Conservation (phyloP, 1,284 basidiomycete genomes). For the Grifola frondosa region DNA sequence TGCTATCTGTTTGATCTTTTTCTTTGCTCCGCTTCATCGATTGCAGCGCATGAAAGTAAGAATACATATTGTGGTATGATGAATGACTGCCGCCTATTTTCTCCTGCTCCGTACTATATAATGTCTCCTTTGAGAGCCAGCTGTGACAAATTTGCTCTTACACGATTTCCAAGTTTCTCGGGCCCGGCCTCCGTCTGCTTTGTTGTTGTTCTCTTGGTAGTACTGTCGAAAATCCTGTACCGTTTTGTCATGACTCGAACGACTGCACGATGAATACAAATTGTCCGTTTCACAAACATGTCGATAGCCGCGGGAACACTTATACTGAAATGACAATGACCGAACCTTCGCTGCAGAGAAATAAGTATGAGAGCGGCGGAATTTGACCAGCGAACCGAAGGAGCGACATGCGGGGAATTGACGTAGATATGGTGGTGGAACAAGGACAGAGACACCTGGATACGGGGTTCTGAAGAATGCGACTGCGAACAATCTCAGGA, state of each 20-base stretch:
- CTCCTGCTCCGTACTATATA: conserved; percentile 11
- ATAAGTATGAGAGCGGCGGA: too few relatives aligned
- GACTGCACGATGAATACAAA: too few relatives aligned
- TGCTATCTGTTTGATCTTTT: conserved; percentile 10
- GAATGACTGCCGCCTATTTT: conserved; percentile 11
- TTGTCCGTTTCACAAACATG: too few relatives aligned
- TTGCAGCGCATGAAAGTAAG: conserved; percentile 22
- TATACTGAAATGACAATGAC: too few relatives aligned
- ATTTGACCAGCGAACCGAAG: too few relatives aligned
- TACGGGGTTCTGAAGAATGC: too few relatives aligned
- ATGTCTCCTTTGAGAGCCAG: conserved; percentile 13
- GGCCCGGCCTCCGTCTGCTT: conserved; percentile 6
- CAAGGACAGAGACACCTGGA: too few relatives aligned
- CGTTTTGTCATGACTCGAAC: conserved; percentile 10
- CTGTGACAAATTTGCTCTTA: conserved; percentile 14
- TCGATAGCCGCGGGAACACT: too few relatives aligned
- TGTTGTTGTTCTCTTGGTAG: conserved; percentile 8
- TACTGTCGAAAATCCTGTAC: conserved; percentile 18
- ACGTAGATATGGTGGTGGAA: too few relatives aligned
- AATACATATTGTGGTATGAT: conserved; percentile 13
- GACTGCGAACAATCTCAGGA: too few relatives aligned
- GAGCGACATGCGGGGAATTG: too few relatives aligned
- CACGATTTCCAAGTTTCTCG: conserved; percentile 18
- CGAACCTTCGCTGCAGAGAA: too few relatives aligned
- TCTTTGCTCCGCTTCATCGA: conserved; percentile 4